These are phyloP conservation scores for Neopestalotiopsis sp. DNA, from an alignment of 2,329 filamentous ascomycete genomes.

Conservation along the genomic window DNA sequence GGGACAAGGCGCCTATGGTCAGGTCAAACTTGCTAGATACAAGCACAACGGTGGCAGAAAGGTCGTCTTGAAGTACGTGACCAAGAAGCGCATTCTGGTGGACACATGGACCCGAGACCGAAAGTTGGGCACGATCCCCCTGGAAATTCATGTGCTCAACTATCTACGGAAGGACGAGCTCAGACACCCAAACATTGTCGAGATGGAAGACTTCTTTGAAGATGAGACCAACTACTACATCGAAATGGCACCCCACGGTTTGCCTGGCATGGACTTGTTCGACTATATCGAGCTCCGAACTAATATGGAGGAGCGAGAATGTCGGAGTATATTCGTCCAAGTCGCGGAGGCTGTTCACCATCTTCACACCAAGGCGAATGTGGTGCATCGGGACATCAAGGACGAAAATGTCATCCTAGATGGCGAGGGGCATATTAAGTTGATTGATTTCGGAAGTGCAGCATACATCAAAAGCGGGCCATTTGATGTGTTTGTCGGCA, in stretches of 20 bases:
- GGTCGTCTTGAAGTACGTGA: slow-evolving; percentile 96
- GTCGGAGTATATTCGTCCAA: slow-evolving; percentile 92
- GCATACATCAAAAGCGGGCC: slow-evolving; percentile 98
- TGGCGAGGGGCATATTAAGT: slow-evolving; percentile 91
- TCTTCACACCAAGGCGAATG: slow-evolving; percentile 85
- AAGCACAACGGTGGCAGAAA: slow-evolving; percentile 78
- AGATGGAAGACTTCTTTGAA: slow-evolving; percentile 77
- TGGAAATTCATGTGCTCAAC: slow-evolving; percentile 96
- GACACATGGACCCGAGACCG: slow-evolving; percentile 98
- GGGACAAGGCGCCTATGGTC: slow-evolving; percentile 96
- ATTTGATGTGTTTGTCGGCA: slow-evolving; percentile 98
- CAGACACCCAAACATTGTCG: slow-evolving; percentile 71
- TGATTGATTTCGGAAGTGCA: slow-evolving; percentile 97
- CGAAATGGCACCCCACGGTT: slow-evolving; percentile 93
- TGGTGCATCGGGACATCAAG: slow-evolving; percentile 98
- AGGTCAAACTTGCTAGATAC: slow-evolving; percentile 92
- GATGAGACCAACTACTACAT: slow-evolving; percentile 97
- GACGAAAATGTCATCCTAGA: slow-evolving; percentile 98
- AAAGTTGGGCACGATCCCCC: slow-evolving; percentile 87
- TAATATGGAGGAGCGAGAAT: slow-evolving; percentile 96
- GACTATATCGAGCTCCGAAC: slow-evolving; percentile 97
- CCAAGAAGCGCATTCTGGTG: slow-evolving; percentile 93
- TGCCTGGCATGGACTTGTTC: slow-evolving; percentile 97
- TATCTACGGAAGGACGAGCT: slow-evolving; percentile 80
- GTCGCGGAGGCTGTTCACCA: slow-evolving; percentile 90